Percentiles rank a stretch among this genome's conserved stretches.
phyloP scores from a whole-genome alignment of 2,329 filamentous ascomycete genomes.

The Hortaea werneckii region DNA sequence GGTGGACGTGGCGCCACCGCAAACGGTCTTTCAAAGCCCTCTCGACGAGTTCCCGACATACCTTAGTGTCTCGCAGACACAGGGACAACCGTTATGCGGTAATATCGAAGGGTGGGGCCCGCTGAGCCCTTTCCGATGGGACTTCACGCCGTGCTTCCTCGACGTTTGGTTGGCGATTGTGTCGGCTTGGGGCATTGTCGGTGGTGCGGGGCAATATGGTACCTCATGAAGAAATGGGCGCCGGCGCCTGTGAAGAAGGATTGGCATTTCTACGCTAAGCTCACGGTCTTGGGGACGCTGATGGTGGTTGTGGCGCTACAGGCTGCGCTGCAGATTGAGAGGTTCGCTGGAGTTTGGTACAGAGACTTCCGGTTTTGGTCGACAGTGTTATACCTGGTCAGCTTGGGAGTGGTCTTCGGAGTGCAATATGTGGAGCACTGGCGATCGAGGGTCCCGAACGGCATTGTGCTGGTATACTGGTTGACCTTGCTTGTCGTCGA shows the following conservation, averaged over 20 bases:
- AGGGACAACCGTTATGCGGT: conserved; percentile 64
- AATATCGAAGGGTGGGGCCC: conserved; percentile 95
- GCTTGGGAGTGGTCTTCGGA: conserved; percentile 62
- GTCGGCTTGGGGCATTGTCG: conserved; percentile 64
- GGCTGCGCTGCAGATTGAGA: conserved; percentile 63
- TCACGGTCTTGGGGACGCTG: conserved; percentile 60
- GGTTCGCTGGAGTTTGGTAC: conserved; percentile 59
- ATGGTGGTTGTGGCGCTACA: conserved; percentile 61
- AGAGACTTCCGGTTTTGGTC: conserved; percentile 82
- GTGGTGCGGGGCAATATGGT: conserved; percentile 72
- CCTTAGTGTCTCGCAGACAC: conserved; percentile 15
- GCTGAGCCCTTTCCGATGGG: conserved; percentile 73
- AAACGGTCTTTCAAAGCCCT: conserved; percentile 7
- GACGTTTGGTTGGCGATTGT: conserved; percentile 79
- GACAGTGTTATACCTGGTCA: conserved; percentile 59
- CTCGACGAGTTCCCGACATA: conserved; percentile 15
- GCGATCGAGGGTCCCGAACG: conserved; percentile 73
- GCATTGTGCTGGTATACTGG: conserved; percentile 87
- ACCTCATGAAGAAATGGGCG: conserved; percentile 61
- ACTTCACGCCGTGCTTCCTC: conserved; percentile 95
- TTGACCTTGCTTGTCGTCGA: conserved; percentile 71
- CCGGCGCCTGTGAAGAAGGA: conserved; percentile 63
- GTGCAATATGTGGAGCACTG: conserved; percentile 83
- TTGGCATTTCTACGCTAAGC: conserved; percentile 86
- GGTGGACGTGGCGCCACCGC: conserved; percentile 2